A percentile compares a stretch with the other conserved stretches of the same genome.
Evolutionary conservation across 495 filamentous ascomycete genomes (phyloP).

Genomic region (Cercophora sp.): DNA sequence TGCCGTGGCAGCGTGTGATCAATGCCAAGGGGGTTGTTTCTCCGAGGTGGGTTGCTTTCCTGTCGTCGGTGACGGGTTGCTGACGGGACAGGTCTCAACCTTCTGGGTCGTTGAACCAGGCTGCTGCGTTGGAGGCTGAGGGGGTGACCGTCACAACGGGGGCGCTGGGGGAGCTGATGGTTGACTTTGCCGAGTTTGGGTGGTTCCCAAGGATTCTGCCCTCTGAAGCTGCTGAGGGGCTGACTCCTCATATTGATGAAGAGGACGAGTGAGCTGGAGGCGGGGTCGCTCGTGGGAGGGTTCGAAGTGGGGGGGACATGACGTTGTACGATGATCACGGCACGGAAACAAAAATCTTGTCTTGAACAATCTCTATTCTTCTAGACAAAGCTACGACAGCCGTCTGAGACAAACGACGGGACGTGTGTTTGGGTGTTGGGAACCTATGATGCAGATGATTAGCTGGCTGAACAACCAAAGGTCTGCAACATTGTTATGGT

Average conservation of each 20-base stretch:
- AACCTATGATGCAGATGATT: no score
- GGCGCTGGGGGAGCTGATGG: constrained; percentile 64
- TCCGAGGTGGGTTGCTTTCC: constrained; percentile 54
- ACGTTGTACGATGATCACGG: no score
- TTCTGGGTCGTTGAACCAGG: constrained; percentile 65
- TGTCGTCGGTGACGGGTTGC: not conserved
- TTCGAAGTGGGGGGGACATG: no score
- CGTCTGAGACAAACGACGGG: no score
- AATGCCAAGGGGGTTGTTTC: constrained; percentile 83
- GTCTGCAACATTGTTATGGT: no score
- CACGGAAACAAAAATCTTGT: no score
- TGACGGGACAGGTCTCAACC: constrained; percentile 51
- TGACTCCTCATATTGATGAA: constrained; percentile 12
- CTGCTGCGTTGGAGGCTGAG: constrained; percentile 59
- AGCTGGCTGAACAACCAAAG: no score
- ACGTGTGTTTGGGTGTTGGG: no score
- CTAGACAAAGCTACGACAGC: no score
- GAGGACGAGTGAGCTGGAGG: no score
- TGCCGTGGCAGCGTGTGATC: constrained; percentile 93
- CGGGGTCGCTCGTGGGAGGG: no score
- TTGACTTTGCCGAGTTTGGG: constrained; percentile 64
- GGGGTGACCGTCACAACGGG: constrained; percentile 63
- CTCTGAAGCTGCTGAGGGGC: constrained; percentile 39
- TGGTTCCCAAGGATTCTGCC: constrained; percentile 69
- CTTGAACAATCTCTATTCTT: no score